Evolutionary conservation across 2,329 filamentous ascomycete genomes (phyloP), one percentile per base, ranked within the genome.

Genomic region (Aureobasidium sp.): DNA sequence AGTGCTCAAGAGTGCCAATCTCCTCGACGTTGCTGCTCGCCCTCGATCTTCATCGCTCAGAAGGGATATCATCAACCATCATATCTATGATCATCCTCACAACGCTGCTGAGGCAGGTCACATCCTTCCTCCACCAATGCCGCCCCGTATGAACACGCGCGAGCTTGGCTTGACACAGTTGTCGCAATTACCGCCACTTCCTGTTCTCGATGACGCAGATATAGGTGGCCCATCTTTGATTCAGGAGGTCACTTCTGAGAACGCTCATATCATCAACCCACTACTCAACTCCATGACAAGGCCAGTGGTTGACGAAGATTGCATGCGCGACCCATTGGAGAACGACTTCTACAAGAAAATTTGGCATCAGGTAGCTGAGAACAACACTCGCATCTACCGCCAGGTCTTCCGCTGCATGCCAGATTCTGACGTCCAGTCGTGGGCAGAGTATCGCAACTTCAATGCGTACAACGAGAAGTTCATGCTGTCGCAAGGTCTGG

Each of bases 341-440:
- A 82, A 90, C 60, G 78, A 82, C 1, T 99, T 99, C 75, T 89
- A 90, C 71, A 84, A 94, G 49, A 89, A 96, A 65, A 86, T 90
- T 1, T 99, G 95, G 95, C 86, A 88, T 66, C 82, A 85, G 19
- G 86, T 91, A 59, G 94, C 94, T 0, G 86, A 89, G 65, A 97
- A 97, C 78, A 99, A 99, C 73, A 99, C 94, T 3, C 93, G 91
- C 71, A 83, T 99, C 52, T 99, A 90, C 77, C 88, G 94, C 35
- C 85, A 89, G 64, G 93, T 99, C 9, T 99, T 99, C 78, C 86
- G 92, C 50, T 97, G 92, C 74, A 95, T 96, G 89, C 94, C 94
- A 1, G 94, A 99, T 72, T 97, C 87, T 57, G 91, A 97, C 70
- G 94, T 96, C 29, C 87, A 85, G 66, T 93, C 89, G 47, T 99